These are phyloP conservation scores for Scleroderma bovista DNA, from an alignment of 768 basidiomycete genomes.

Conservation along the genomic window DNA sequence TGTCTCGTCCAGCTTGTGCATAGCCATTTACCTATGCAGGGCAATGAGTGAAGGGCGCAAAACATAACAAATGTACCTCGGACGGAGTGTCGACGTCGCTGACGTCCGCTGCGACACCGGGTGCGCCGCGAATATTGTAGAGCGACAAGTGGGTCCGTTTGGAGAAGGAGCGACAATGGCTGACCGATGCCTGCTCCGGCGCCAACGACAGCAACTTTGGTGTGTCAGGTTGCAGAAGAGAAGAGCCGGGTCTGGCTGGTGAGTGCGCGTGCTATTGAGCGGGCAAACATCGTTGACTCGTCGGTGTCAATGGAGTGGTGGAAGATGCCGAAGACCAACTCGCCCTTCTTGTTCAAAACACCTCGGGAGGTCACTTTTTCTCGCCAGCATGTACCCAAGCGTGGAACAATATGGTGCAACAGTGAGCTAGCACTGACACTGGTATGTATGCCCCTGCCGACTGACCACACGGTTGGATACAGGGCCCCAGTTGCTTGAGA, in stretches of 20 bases:
- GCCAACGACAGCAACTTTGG: slow-evolving; percentile 94
- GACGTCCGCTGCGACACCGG: slow-evolving; percentile 96
- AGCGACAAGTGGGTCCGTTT: slow-evolving; percentile 86
- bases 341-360: too few relatives aligned
- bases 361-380: too few relatives aligned
- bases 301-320: too few relatives aligned
- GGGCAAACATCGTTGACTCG: slow-evolving; percentile 66
- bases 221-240: slow-evolving; percentile 63
- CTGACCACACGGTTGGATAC: too few relatives aligned
- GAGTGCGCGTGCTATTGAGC: slow-evolving; percentile 54
- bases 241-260: slow-evolving; percentile 58
- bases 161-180: slow-evolving; percentile 89
- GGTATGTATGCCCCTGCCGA: too few relatives aligned
- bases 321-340: neutral
- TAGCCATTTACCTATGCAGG: slow-evolving; percentile 64
- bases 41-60: slow-evolving; percentile 4
- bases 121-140: slow-evolving; percentile 93
- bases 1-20: slow-evolving; percentile 83
- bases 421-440: too few relatives aligned
- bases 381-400: too few relatives aligned
- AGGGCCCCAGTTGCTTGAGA: too few relatives aligned
- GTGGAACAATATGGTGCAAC: too few relatives aligned
- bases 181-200: slow-evolving; percentile 99
- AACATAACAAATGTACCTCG: slow-evolving; percentile 58
- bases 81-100: slow-evolving; percentile 87